A percentile compares a stretch with the other conserved stretches of the same genome.
phyloP scores from a whole-genome alignment of 139 green algal species.

The Tetraselmis chui region DNA sequence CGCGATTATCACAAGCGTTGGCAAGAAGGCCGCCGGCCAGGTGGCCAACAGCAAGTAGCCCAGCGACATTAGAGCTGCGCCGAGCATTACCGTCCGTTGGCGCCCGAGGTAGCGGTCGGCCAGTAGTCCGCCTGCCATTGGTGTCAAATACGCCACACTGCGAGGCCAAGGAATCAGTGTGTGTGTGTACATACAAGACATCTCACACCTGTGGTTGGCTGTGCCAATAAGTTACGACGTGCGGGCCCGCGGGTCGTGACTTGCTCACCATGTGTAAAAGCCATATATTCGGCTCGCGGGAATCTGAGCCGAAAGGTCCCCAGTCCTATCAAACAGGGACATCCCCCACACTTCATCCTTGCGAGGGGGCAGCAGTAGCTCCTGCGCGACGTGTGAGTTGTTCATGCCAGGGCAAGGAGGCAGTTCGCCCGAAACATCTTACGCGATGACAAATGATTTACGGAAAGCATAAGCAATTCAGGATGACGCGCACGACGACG shows the following conservation, averaged over 20 bases:
- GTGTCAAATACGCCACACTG: conserved; percentile 5
- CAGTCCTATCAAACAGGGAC: background rate
- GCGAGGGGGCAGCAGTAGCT: background rate
- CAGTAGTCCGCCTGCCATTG: conserved; percentile 6
- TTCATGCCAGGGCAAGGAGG: no score
- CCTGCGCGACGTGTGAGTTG: background rate
- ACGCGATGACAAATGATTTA: no score
- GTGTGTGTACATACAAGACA: no score
- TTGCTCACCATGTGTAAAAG: no score
- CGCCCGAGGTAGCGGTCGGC: conserved; percentile 9
- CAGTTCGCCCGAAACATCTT: no score
- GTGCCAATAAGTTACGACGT: no score
- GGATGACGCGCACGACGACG: no score
- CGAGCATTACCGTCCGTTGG: conserved; percentile 2
- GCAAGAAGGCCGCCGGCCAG: conserved; percentile 3
- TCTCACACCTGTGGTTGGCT: no score
- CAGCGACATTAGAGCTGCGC: conserved; percentile 3
- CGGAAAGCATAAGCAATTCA: no score
- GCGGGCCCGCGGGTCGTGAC: no score
- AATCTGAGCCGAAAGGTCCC: background rate
- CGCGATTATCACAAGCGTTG: conserved; percentile 8
- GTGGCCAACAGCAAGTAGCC: conserved; percentile 3
- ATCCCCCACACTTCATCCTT: background rate
- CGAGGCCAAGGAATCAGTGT: no score
- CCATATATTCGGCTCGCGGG: conserved; percentile 6